These are phyloP conservation scores for Penicillium brevicompactum DNA, from an alignment of 2,329 filamentous ascomycete species.

Conservation along the genomic window DNA sequence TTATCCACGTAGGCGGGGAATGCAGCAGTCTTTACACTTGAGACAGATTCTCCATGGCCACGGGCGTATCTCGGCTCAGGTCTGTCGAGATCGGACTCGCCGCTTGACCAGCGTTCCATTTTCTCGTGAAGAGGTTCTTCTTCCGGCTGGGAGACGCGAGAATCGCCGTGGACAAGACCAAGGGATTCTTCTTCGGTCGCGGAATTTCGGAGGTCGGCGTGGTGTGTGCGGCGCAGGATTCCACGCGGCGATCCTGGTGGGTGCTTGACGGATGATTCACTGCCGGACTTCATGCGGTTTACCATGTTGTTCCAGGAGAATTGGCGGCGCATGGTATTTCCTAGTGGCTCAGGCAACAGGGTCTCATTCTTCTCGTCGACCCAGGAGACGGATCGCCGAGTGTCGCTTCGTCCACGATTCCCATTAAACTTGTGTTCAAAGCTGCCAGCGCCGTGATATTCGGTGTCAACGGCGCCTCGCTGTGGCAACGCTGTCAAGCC, in stretches of 20 bases:
- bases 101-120: conserved; percentile 29
- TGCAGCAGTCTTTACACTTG: conserved; percentile 26
- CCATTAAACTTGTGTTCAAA: conserved; percentile 27
- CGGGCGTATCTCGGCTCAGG: conserved; percentile 19
- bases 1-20: conserved; percentile 32
- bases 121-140: conserved; percentile 33
- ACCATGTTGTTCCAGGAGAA: conserved; percentile 95
- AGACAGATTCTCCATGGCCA: conserved; percentile 26
- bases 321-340: conserved; percentile 67
- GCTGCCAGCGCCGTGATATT: conserved; percentile 31
- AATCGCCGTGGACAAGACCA: conserved; percentile 79
- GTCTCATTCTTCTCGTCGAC: conserved; percentile 30
- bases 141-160: conserved; percentile 26
- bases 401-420: conserved; percentile 33
- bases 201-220: conserved; percentile 41
- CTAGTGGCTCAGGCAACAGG: conserved; percentile 29
- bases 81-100: conserved; percentile 24
- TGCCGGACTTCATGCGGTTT: conserved; percentile 46
- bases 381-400: conserved; percentile 44
- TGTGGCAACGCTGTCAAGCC: conserved; percentile 64
- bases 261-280: conserved; percentile 23
- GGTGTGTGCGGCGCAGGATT: conserved; percentile 46
- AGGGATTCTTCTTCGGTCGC: conserved; percentile 80
- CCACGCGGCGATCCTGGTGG: conserved; percentile 35
- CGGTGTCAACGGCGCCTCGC: conserved; percentile 48